Evolutionary conservation across 73 alveolate genomes (phyloP).

Genomic region (Paramecium octaurelia): DNA sequence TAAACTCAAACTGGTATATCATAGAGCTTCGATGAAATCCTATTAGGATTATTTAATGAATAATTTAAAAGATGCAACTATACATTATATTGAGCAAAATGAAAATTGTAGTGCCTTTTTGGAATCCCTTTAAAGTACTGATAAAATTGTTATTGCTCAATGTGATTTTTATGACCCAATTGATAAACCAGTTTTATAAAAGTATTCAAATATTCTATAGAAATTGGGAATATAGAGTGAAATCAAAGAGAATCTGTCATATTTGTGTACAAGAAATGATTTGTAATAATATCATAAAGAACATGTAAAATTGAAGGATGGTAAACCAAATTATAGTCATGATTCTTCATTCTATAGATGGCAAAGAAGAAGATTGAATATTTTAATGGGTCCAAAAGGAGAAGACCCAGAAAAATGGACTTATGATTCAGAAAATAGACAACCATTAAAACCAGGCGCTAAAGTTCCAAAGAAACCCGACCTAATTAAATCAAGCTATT

Average conservation of each 20-base stretch:
- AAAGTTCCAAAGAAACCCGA: neutral
- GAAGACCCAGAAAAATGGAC: neutral
- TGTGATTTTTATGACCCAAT: neutral
- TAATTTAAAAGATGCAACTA: neutral
- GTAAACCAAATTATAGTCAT: neutral
- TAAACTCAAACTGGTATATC: neutral
- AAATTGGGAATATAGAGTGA: neutral
- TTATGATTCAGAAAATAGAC: neutral
- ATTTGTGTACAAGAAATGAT: neutral
- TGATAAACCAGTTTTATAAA: neutral
- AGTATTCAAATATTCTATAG: neutral
- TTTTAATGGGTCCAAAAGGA: neutral
- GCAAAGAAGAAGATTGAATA: conserved; percentile 19
- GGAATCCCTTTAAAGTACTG: neutral
- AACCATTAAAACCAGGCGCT: neutral
- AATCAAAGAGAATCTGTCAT: neutral
- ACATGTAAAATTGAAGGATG: neutral
- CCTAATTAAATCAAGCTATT: neutral
- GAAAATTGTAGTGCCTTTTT: neutral
- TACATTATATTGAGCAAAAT: neutral
- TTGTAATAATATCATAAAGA: neutral
- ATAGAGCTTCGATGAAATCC: conserved; percentile 2
- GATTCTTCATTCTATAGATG: conserved; percentile 15
- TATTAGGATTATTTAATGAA: neutral
- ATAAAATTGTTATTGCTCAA: neutral